Percentiles rank a stretch among this genome's conserved stretches.
Conservation (phyloP, 306 rosid species). For the Mimosa pudica region DNA sequence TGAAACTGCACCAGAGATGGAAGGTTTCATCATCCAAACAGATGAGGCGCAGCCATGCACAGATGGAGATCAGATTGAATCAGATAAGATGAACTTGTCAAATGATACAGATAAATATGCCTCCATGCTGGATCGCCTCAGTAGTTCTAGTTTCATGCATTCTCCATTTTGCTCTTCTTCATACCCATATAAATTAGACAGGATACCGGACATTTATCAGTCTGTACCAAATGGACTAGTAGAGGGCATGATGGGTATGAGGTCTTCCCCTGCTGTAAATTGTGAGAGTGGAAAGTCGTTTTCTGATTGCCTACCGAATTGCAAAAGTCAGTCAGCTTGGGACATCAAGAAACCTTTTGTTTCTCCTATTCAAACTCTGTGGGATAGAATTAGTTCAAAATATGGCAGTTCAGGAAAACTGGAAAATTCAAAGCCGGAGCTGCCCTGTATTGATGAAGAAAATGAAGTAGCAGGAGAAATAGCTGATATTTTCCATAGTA, state of each 20-base stretch:
- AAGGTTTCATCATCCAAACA: constrained; percentile 67
- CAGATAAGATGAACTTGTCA: constrained; percentile 52
- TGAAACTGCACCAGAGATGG: constrained; percentile 65
- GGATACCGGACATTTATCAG: constrained; percentile 33
- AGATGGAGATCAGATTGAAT: constrained; percentile 43
- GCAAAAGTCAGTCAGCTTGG: constrained; percentile 42
- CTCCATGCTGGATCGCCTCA: constrained; percentile 54
- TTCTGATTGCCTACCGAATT: constrained; percentile 58
- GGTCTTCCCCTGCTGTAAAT: constrained; percentile 42
- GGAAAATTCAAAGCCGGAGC: constrained; percentile 66
- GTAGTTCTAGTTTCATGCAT: constrained; percentile 58
- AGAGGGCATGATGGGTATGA: constrained; percentile 52
- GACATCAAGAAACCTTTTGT: constrained; percentile 44
- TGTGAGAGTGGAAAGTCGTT: constrained; percentile 49
- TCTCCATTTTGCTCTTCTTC: constrained; percentile 64
- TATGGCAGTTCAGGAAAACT: constrained; percentile 73
- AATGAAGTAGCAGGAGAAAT: constrained; percentile 73
- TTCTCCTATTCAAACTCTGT: constrained; percentile 71
- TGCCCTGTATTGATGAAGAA: constrained; percentile 89
- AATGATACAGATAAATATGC: constrained; percentile 49
- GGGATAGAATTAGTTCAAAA: constrained; percentile 64
- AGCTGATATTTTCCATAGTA: constrained; percentile 47
- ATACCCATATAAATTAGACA: constrained; percentile 45
- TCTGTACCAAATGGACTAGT: constrained; percentile 79
- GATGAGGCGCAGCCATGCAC: constrained; percentile 53